Percentiles rank a stretch among this genome's conserved stretches.
Evolutionary conservation across 2,329 filamentous ascomycete genomes (phyloP).

Genomic region (Claviceps fusiformis): DNA sequence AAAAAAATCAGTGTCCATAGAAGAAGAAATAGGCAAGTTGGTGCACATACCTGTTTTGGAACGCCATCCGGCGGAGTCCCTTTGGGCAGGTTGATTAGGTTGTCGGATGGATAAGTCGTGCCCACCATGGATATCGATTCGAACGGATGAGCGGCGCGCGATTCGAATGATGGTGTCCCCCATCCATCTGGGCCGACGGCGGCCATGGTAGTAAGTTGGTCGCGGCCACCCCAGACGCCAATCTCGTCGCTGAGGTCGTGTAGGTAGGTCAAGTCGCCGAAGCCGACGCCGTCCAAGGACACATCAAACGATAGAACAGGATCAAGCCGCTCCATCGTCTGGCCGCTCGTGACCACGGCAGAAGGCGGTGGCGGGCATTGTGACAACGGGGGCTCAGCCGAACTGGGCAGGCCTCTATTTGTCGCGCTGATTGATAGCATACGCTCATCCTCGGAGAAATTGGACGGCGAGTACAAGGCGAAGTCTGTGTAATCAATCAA

Average conservation of each 20-base stretch:
- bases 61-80: background rate
- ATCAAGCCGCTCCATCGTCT: background rate
- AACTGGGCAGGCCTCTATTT: conserved; percentile 2
- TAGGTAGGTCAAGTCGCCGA: no score
- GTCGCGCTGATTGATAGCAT: conserved; percentile 18
- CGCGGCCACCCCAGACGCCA: background rate
- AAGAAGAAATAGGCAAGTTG: background rate
- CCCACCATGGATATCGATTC: background rate
- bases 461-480: conserved; percentile 40
- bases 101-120: background rate
- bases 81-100: background rate
- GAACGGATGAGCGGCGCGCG: background rate
- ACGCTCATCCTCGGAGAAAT: conserved; percentile 35
- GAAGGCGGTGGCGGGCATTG: conserved; percentile 2
- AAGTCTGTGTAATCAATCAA: conserved; percentile 37
- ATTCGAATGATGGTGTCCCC: background rate
- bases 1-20: conserved; percentile 10
- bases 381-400: conserved; percentile 3
- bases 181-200: background rate
- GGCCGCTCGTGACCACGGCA: background rate
- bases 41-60: conserved; percentile 9
- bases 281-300: no score
- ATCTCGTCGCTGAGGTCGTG: background rate
- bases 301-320: background rate
- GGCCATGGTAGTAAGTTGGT: background rate